Percentiles rank a stretch among this genome's conserved stretches.
phyloP scores from a whole-genome alignment of 352 stramenopile species.

The Globisporangium polare region DNA sequence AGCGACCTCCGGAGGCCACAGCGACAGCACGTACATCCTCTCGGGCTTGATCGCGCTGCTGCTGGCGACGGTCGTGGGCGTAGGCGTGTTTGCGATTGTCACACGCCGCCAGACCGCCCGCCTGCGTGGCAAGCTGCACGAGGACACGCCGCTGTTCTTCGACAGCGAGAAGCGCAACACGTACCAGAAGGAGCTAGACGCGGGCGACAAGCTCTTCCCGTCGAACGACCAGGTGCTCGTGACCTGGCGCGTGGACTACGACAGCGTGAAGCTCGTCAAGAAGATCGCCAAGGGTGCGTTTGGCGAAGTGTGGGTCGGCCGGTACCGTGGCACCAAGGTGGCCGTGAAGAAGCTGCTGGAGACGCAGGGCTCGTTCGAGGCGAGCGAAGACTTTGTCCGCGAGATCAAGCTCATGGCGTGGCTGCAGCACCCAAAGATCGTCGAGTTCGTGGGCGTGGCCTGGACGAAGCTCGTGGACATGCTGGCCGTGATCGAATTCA shows the following conservation, averaged over 20 bases:
- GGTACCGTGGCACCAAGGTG: slow-evolving; percentile 52
- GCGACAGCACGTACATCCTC: slow-evolving; percentile 47
- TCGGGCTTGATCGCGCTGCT: slow-evolving; percentile 37
- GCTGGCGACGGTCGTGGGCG: slow-evolving; percentile 24
- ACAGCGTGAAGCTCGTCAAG: slow-evolving; percentile 55
- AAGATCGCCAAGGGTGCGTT: slow-evolving; percentile 67
- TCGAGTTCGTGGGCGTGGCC: slow-evolving; percentile 67
- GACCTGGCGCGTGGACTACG: slow-evolving; percentile 68
- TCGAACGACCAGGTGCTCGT: slow-evolving; percentile 69
- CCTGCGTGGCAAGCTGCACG: slow-evolving; percentile 51
- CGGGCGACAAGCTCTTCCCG: slow-evolving; percentile 58
- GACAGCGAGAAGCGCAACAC: slow-evolving; percentile 52
- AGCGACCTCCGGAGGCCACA: slow-evolving; percentile 16
- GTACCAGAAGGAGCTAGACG: slow-evolving; percentile 59
- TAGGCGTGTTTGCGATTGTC: slow-evolving; percentile 42
- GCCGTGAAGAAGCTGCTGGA: slow-evolving; percentile 60
- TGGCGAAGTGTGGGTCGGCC: slow-evolving; percentile 69
- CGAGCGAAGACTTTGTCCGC: slow-evolving; percentile 58
- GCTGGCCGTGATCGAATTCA: slow-evolving; percentile 64
- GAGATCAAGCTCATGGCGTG: slow-evolving; percentile 74
- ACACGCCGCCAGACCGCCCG: slow-evolving; percentile 28
- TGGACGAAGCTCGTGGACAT: slow-evolving; percentile 70
- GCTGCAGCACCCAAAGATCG: slow-evolving; percentile 63
- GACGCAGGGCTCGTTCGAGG: slow-evolving; percentile 35
- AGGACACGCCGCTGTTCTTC: slow-evolving; percentile 71